Evolutionary conservation across 306 rosid genomes (phyloP).

Genomic region (Vigna radiata): DNA sequence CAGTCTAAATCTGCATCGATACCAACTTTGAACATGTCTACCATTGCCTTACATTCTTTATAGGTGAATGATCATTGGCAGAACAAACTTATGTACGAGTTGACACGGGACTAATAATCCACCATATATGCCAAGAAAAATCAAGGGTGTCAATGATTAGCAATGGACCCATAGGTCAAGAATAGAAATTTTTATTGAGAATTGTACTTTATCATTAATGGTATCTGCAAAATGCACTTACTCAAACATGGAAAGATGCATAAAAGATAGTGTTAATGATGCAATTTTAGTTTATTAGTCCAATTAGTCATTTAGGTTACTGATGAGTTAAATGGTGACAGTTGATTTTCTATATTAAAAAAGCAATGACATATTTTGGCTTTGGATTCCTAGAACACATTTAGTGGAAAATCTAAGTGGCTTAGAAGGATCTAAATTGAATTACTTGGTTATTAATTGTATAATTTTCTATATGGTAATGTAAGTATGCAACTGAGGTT

Average conservation of each 20-base stretch:
- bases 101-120: slow-evolving; percentile 42
- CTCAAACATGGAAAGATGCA: neutral
- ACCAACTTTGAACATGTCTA: slow-evolving; percentile 33
- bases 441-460: neutral
- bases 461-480: neutral
- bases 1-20: slow-evolving; percentile 46
- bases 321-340: neutral
- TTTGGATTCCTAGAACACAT: slow-evolving; percentile 14
- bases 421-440: neutral
- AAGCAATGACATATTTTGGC: neutral
- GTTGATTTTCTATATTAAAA: neutral
- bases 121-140: slow-evolving; percentile 38
- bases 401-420: neutral
- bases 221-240: slow-evolving; percentile 13
- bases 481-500: neutral
- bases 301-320: neutral
- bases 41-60: neutral
- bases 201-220: neutral
- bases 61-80: slow-evolving; percentile 37
- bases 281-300: neutral
- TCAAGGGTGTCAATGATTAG: slow-evolving; percentile 50
- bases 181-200: slow-evolving; percentile 9
- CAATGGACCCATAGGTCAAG: slow-evolving; percentile 48
- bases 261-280: neutral
- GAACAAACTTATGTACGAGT: slow-evolving; percentile 39